A percentile compares a stretch with the other conserved stretches of the same genome.
Evolutionary conservation across 768 basidiomycete genomes (phyloP).

Genomic region (Collybia mongolica): DNA sequence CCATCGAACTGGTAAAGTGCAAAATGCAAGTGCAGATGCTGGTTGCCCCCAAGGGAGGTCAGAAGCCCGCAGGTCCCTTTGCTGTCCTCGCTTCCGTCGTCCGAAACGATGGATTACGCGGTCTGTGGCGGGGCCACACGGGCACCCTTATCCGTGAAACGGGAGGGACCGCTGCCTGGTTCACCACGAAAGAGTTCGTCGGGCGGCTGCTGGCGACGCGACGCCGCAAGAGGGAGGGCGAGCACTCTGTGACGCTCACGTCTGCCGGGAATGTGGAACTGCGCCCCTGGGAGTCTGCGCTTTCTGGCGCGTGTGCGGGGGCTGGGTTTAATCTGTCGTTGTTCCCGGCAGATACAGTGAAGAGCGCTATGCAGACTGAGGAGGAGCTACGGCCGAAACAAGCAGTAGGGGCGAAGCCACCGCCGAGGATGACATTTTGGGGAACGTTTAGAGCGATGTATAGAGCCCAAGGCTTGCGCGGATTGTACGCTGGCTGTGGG

Average conservation of each 20-base stretch:
- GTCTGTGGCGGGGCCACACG: slow-evolving; percentile 84
- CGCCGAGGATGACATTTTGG: slow-evolving; percentile 1
- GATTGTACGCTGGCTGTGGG: slow-evolving; percentile 87
- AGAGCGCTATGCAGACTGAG: slow-evolving; percentile 88
- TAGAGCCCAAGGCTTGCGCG: slow-evolving; percentile 59
- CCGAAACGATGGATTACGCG: slow-evolving; percentile 47
- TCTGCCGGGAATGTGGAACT: slow-evolving; percentile 23
- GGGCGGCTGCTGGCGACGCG: slow-evolving; percentile 46
- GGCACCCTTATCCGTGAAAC: slow-evolving; percentile 88
- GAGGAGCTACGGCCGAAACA: slow-evolving; percentile 63
- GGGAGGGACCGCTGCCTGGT: slow-evolving; percentile 86
- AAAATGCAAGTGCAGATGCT: slow-evolving; percentile 94
- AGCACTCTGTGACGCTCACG: too few species aligned
- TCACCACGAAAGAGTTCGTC: slow-evolving; percentile 78
- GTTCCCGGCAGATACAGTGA: slow-evolving; percentile 90
- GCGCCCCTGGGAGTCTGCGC: slow-evolving; percentile 72
- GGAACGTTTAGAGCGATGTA: neutral
- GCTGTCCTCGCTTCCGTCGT: neutral
- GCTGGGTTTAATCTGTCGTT: slow-evolving; percentile 76
- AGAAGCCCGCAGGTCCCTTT: slow-evolving; percentile 7
- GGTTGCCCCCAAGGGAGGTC: slow-evolving; percentile 14
- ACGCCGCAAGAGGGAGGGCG: too few species aligned
- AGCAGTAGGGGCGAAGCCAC: neutral
- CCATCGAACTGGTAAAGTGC: slow-evolving; percentile 87
- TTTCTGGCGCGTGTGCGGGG: slow-evolving; percentile 79